Conservation (phyloP, 176 grass and related monocot species). For the Poa pratensis region DNA sequence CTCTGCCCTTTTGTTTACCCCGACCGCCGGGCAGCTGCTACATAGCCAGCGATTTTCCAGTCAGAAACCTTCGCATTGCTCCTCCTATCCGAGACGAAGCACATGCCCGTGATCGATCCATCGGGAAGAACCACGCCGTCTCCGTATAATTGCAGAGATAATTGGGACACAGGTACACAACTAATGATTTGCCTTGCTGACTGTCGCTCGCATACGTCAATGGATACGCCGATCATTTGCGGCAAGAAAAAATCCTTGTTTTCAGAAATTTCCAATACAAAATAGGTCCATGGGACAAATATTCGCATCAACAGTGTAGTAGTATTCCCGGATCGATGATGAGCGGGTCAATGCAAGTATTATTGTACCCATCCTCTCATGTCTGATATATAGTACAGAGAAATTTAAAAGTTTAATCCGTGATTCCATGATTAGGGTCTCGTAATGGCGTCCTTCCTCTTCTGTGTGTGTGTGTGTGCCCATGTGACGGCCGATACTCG, state of each 20-base stretch:
- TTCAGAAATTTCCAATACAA: not conserved
- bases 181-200: constrained; percentile 48
- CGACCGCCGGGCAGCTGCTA: constrained; percentile 30
- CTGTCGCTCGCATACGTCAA: constrained; percentile 29
- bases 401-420: constrained; percentile 35
- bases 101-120: not conserved
- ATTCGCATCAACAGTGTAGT: constrained; percentile 29
- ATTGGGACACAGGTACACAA: not conserved
- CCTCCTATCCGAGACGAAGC: constrained; percentile 38
- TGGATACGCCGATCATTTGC: constrained; percentile 36
- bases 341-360: constrained; percentile 51
- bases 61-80: constrained; percentile 24
- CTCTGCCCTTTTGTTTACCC: constrained; percentile 55
- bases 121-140: constrained; percentile 16
- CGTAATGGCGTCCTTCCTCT: constrained; percentile 37
- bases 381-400: constrained; percentile 3
- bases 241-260: not conserved
- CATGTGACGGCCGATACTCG: constrained; percentile 51
- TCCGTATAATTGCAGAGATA: constrained; percentile 42
- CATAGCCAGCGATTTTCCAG: constrained; percentile 32
- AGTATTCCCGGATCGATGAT: constrained; percentile 15
- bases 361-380: constrained; percentile 43
- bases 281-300: constrained; percentile 40
- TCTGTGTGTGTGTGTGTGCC: constrained; percentile 14
- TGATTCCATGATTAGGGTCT: constrained; percentile 58